These are phyloP conservation scores for Dissophora globulifera DNA, from an alignment of 192 early-diverging fungal species.

Conservation along the genomic window DNA sequence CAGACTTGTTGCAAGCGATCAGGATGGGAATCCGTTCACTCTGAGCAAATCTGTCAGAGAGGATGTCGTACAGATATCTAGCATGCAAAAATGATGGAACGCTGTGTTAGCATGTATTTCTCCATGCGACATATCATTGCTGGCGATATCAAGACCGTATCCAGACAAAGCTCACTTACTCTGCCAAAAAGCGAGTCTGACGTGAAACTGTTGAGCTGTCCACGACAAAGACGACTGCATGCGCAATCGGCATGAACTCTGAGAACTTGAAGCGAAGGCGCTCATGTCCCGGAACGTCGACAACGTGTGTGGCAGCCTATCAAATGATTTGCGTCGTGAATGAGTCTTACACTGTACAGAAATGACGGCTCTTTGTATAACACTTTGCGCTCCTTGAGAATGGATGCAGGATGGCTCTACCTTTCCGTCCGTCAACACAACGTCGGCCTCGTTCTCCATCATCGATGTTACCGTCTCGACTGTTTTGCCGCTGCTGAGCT, in stretches of 20 bases:
- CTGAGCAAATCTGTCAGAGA: constrained; percentile 70
- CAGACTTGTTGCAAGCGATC: constrained; percentile 88
- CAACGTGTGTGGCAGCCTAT: constrained; percentile 64
- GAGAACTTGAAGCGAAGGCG: constrained; percentile 78
- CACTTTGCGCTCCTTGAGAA: too few species aligned
- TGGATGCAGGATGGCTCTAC: constrained; percentile 30
- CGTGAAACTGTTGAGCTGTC: constrained; percentile 73
- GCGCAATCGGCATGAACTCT: constrained; percentile 74
- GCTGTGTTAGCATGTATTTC: too few species aligned
- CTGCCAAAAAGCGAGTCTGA: constrained; percentile 69
- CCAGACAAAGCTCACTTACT: constrained; percentile 55
- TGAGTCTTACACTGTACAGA: too few species aligned
- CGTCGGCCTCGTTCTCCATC: constrained; percentile 73
- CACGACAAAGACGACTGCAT: constrained; percentile 81
- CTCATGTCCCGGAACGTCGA: constrained; percentile 93
- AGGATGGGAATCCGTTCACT: constrained; percentile 70
- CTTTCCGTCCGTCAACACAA: constrained; percentile 56
- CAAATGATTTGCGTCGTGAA: too few species aligned
- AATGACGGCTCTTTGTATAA: too few species aligned
- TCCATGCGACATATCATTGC: too few species aligned
- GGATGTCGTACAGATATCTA: constrained; percentile 80
- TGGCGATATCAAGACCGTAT: too few species aligned
- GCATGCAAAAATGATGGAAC: too few species aligned
- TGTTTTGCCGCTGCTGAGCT: constrained; percentile 62
- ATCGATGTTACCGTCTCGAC: constrained; percentile 73